A percentile compares a stretch with the other conserved stretches of the same genome.
These are phyloP conservation scores for Phytophthora aleatoria DNA, from an alignment of 352 stramenopile genomes.

Conservation along the genomic window DNA sequence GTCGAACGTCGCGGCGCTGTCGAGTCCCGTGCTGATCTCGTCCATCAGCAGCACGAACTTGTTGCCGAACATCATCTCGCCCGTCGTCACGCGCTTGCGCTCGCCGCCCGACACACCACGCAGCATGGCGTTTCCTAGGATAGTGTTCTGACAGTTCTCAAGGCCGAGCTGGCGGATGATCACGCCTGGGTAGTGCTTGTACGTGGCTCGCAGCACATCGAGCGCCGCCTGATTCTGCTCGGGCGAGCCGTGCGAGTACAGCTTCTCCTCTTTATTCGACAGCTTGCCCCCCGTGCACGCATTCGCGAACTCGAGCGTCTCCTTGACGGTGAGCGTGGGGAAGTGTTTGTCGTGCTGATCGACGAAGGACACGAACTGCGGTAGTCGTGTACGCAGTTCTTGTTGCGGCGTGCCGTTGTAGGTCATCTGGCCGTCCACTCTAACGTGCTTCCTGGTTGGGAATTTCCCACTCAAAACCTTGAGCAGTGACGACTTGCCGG, in stretches of 20 bases:
- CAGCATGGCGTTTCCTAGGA: constrained; percentile 52
- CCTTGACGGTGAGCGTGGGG: constrained; percentile 50
- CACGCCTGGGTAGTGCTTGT: constrained; percentile 17
- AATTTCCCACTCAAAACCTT: constrained; percentile 18
- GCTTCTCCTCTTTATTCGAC: constrained; percentile 6
- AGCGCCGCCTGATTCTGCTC: constrained; percentile 20
- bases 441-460: not conserved
- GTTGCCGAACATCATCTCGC: constrained; percentile 80
- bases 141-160: constrained; percentile 45
- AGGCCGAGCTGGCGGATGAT: constrained; percentile 24
- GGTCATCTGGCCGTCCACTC: constrained; percentile 4
- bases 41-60: constrained; percentile 66
- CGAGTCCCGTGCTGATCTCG: constrained; percentile 45
- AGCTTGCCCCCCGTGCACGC: constrained; percentile 7
- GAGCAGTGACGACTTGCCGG: constrained; percentile 21
- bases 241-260: constrained; percentile 6
- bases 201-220: constrained; percentile 9
- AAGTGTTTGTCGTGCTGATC: constrained; percentile 55
- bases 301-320: constrained; percentile 55
- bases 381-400: not conserved
- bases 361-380: not conserved
- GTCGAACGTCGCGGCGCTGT: constrained; percentile 73
- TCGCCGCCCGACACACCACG: constrained; percentile 66
- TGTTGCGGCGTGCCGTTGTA: constrained; percentile 10
- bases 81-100: constrained; percentile 67